A percentile compares a stretch with the other conserved stretches of the same genome.
phyloP scores from a whole-genome alignment of 371 early-diverging fungal genomes.

The Haplosporangium sp. region DNA sequence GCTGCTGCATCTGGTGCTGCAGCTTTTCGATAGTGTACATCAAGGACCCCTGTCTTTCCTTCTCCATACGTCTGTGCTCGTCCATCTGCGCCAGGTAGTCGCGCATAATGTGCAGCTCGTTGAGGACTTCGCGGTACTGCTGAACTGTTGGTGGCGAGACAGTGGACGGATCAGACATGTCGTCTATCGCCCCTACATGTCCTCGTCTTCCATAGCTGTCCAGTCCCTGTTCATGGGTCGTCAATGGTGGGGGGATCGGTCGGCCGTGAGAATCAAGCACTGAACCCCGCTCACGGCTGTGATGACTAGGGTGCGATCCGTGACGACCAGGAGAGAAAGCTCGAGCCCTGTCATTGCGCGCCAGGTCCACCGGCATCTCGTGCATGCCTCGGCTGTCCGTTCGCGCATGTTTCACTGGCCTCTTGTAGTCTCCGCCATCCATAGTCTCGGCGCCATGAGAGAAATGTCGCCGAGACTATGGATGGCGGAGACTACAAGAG shows the following conservation, averaged over 20 bases:
- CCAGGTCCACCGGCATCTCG: conserved; percentile 8
- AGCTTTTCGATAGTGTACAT: conserved; percentile 32
- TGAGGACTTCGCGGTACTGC: conserved; percentile 34
- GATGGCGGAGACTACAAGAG: conserved; percentile 20
- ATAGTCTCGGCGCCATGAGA: conserved; percentile 19
- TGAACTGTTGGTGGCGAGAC: conserved; percentile 17
- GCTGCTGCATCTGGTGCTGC: conserved; percentile 41
- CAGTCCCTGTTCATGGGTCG: not conserved
- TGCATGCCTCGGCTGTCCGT: conserved; percentile 25
- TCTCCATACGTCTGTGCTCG: conserved; percentile 20
- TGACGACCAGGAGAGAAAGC: conserved; percentile 4
- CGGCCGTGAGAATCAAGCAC: conserved; percentile 12
- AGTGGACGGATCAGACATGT: not conserved
- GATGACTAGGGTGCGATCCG: not conserved
- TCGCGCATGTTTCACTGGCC: conserved; percentile 45
- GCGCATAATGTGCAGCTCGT: conserved; percentile 32
- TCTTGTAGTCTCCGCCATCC: conserved; percentile 14
- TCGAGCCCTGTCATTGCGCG: not conserved
- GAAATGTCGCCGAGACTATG: conserved; percentile 13
- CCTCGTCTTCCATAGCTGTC: not conserved
- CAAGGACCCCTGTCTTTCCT: conserved; percentile 27
- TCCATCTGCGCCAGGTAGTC: conserved; percentile 30
- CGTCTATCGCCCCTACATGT: not conserved
- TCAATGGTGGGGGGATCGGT: conserved; percentile 2
- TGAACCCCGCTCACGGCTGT: conserved; percentile 2